Conservation (phyloP, 192 early-diverging fungal species). For the Coemansia umbellata region DNA sequence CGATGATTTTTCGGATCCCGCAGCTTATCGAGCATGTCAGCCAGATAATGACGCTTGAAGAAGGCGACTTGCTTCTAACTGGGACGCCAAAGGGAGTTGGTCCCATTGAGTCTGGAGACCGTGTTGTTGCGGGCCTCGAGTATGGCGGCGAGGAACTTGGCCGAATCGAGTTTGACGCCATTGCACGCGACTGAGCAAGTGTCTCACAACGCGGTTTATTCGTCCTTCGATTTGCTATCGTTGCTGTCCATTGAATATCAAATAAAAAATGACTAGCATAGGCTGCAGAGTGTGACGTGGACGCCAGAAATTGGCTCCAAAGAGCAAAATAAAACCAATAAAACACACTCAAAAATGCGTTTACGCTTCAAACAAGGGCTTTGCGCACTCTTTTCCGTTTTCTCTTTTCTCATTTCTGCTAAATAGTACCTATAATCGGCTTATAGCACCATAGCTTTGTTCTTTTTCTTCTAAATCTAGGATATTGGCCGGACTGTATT, state of each 20-base stretch:
- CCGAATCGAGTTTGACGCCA: constrained; percentile 39
- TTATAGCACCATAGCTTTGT: background rate
- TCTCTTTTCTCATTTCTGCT: background rate
- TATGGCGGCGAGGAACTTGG: constrained; percentile 39
- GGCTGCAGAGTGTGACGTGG: constrained; percentile 7
- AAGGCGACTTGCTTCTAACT: constrained; percentile 87
- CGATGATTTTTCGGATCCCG: constrained; percentile 91
- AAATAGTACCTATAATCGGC: too few species aligned
- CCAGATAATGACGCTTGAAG: constrained; percentile 83
- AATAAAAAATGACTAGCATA: background rate
- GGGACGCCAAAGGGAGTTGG: constrained; percentile 91
- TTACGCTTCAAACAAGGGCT: too few species aligned
- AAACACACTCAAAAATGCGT: too few species aligned
- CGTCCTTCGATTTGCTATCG: background rate
- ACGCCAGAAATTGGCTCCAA: background rate
- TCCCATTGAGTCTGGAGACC: constrained; percentile 72
- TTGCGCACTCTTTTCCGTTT: background rate
- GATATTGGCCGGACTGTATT: background rate
- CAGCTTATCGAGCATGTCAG: constrained; percentile 75
- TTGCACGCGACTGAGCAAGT: constrained; percentile 9
- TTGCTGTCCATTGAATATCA: background rate
- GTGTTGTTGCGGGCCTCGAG: constrained; percentile 67
- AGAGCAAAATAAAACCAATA: background rate
- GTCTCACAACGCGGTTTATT: too few species aligned
- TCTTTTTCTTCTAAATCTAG: background rate